Conservation (phyloP, 73 alveolate species). For the Symbiodinium natans region DNA sequence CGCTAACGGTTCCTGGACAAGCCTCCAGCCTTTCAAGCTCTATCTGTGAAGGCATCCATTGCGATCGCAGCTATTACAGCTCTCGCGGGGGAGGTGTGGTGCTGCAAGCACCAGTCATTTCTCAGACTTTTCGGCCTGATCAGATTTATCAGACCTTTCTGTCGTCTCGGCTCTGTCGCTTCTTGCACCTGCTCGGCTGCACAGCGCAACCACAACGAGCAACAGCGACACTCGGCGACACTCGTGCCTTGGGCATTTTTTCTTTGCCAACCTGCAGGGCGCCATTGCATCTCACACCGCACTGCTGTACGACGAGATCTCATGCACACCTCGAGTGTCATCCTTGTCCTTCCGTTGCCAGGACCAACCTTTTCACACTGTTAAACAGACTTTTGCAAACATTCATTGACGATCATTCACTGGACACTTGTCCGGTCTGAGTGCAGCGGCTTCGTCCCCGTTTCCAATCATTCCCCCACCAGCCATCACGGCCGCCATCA, state of each 20-base stretch:
- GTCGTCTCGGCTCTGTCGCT: background rate
- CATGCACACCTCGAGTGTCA: slow-evolving; percentile 67
- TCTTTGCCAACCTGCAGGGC: slow-evolving; percentile 1
- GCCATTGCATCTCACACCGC: no score
- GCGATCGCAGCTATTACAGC: background rate
- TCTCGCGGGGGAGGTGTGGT: background rate
- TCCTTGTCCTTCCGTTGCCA: slow-evolving; percentile 38
- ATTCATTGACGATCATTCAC: background rate
- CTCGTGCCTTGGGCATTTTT: background rate
- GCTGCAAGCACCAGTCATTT: background rate
- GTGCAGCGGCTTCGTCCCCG: background rate
- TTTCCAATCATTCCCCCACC: slow-evolving; percentile 78
- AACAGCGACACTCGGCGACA: background rate
- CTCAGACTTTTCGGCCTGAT: background rate
- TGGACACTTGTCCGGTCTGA: background rate
- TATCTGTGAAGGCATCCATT: background rate
- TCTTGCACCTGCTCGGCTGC: background rate
- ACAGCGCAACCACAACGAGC: background rate
- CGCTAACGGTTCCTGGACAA: background rate
- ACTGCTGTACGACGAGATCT: no score
- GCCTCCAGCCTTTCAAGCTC: background rate
- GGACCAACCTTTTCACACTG: background rate
- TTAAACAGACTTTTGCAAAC: background rate
- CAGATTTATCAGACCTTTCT: background rate
- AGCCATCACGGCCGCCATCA: no score